Evolutionary conservation across 2,329 filamentous ascomycete genomes (phyloP).

Genomic region (Plectosphaerella plurivora): DNA sequence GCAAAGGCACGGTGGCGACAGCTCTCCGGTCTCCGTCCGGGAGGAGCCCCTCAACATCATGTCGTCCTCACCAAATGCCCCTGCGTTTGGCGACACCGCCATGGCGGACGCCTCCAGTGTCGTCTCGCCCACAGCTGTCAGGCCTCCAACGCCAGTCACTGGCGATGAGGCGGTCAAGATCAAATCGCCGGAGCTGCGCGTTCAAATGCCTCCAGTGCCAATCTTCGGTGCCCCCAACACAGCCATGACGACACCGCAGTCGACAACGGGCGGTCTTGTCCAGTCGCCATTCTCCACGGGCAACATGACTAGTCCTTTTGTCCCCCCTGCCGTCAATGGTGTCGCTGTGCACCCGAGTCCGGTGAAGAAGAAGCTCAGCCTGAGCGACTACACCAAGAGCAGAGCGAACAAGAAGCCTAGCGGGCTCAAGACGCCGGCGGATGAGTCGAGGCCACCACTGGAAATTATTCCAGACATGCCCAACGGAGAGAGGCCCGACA

Average conservation of each 20-base stretch:
- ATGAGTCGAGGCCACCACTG: constrained; percentile 34
- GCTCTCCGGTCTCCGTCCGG: constrained; percentile 5
- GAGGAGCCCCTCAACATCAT: constrained; percentile 11
- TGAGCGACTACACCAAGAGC: constrained; percentile 62
- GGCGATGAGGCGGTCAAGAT: constrained; percentile 5
- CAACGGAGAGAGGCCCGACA: constrained; percentile 22
- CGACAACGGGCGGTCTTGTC: constrained; percentile 34
- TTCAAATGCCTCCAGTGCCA: constrained; percentile 55
- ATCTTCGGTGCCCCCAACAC: constrained; percentile 37
- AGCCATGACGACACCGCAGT: constrained; percentile 40
- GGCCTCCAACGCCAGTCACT: background rate
- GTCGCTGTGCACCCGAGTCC: constrained; percentile 49
- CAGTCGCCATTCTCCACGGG: constrained; percentile 47
- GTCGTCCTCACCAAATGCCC: constrained; percentile 1
- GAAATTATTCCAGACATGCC: constrained; percentile 28
- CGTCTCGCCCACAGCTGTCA: constrained; percentile 17
- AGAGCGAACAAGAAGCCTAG: constrained; percentile 43
- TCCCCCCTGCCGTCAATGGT: constrained; percentile 35
- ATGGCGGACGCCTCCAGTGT: constrained; percentile 25
- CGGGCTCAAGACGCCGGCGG: constrained; percentile 14
- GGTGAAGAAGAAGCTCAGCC: constrained; percentile 62
- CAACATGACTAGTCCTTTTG: constrained; percentile 37
- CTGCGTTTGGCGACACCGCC: constrained; percentile 15
- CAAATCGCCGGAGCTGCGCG: constrained; percentile 37
- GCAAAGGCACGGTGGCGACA: constrained; percentile 20